Conservation (phyloP, 306 rosid genomes). For the Gleditsia sinensis region DNA sequence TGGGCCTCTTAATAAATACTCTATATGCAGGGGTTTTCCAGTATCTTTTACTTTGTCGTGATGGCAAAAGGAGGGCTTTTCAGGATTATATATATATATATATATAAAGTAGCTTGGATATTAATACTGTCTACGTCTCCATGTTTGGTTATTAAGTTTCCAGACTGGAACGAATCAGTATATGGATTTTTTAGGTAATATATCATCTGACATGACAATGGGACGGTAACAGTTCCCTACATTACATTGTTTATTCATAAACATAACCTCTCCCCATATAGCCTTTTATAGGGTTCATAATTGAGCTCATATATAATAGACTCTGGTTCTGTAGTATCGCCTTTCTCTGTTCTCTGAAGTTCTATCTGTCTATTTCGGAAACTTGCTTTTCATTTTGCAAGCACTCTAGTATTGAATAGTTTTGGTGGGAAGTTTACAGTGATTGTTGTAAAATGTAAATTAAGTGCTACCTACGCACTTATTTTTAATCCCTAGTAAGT, state of each 20-base stretch:
- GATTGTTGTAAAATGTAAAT: background rate
- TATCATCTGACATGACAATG: constrained; percentile 29
- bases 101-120: background rate
- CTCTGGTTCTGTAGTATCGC: too few species aligned
- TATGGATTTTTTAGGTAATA: background rate
- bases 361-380: background rate
- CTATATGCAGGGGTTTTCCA: constrained; percentile 15
- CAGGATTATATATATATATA: background rate
- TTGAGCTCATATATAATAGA: too few species aligned
- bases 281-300: too few species aligned
- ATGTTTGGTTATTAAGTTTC: constrained; percentile 29
- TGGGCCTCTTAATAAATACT: constrained; percentile 28
- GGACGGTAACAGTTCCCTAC: background rate
- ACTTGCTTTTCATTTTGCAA: background rate
- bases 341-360: background rate
- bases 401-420: too few species aligned
- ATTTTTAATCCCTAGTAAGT: background rate
- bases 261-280: background rate
- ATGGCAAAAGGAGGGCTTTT: constrained; percentile 10
- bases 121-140: constrained; percentile 37
- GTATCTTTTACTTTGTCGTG: background rate
- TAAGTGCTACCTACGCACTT: background rate
- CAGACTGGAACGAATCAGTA: constrained; percentile 32
- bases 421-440: too few species aligned
- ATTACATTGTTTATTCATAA: background rate